phyloP scores from a whole-genome alignment of 768 basidiomycete genomes.

The Calocybe indica region DNA sequence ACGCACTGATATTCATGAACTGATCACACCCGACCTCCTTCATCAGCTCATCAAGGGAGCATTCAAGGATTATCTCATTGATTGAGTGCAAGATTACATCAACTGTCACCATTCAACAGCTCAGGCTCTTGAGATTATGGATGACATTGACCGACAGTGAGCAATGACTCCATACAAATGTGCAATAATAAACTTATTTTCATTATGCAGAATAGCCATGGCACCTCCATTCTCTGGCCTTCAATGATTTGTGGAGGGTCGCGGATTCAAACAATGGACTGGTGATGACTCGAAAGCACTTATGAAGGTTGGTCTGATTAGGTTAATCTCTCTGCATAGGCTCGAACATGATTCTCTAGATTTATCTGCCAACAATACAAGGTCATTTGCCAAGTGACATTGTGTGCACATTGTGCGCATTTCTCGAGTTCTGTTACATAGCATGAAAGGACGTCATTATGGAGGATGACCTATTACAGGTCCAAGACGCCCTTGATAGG shows the following conservation, averaged over 20 bases:
- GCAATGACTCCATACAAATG: slow-evolving; percentile 5
- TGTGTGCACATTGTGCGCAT: slow-evolving; percentile 10
- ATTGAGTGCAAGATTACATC: slow-evolving; percentile 27
- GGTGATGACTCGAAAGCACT: slow-evolving; percentile 27
- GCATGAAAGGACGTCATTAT: slow-evolving; percentile 6
- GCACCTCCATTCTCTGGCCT: slow-evolving; percentile 18
- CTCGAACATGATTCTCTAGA: slow-evolving; percentile 1
- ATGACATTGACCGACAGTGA: slow-evolving; percentile 31
- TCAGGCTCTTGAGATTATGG: slow-evolving; percentile 19
- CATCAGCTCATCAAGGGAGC: slow-evolving; percentile 30
- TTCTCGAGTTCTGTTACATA: slow-evolving; percentile 20
- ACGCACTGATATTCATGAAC: slow-evolving; percentile 21
- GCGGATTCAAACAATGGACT: slow-evolving; percentile 19
- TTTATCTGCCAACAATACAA: slow-evolving; percentile 12
- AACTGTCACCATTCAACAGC: slow-evolving; percentile 25
- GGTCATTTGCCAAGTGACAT: slow-evolving; percentile 14
- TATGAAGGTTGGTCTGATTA: slow-evolving; percentile 22
- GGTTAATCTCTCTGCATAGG: neutral
- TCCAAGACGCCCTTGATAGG: slow-evolving; percentile 8
- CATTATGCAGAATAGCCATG: slow-evolving; percentile 11
- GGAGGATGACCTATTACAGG: slow-evolving; percentile 4
- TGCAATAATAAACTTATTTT: neutral
- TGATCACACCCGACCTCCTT: slow-evolving; percentile 22
- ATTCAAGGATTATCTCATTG: slow-evolving; percentile 31
- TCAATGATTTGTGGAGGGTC: slow-evolving; percentile 16